Base-by-base conservation (phyloP, 176 grass and related monocot genomes). In the Oropetium thomaeum region DNA sequence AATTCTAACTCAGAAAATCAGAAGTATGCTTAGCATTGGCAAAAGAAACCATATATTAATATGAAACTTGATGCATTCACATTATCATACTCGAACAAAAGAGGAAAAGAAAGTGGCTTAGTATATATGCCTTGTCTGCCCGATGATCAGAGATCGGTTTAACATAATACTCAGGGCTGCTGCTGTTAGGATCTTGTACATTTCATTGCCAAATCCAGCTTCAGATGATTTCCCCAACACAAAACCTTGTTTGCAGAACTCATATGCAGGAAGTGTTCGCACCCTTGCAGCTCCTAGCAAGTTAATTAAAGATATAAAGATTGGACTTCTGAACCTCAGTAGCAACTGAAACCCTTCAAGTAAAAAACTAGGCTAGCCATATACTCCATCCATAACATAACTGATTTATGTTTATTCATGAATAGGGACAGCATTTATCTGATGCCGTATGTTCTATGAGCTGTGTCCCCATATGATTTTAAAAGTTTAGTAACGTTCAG, bases 171-270 rank as follows among this genome's bases (percentile, higher is more conserved):
- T 93, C 69, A 97, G 79, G 23, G 95, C 95, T 81, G 81, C 88
- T 55, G 88, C 86, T 35, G 90, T 91, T 70, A 93, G 83, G 65
- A 97, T 97, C 73, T 92, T 97, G 86, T 97, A 97, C 88, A 93
- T 97, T 74, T 97, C 95, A 80, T 97, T 97, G 28, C 90, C 95
- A 81, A 97, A 93, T 32, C 94, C 95, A 32, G 95, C 95, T 78
- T 97, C 88, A 70, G 90, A 92, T n/a, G 95, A 77, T 87, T 97
- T 97, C 45, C 90, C 95, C 75, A 93, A 60, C 69, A 97, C 86
- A 93, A 97, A 97, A 12, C 95, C 90, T 76, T 93, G 86, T 73
- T 61, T 77, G 81, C 95, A 97, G 86, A 97, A 97, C 54, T 97
- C 82, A 67, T 80, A 33, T 44, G 91, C 40, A 61, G 95, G 88